phyloP scores from a whole-genome alignment of 345 rosid genomes.

The Boechera retrofracta region DNA sequence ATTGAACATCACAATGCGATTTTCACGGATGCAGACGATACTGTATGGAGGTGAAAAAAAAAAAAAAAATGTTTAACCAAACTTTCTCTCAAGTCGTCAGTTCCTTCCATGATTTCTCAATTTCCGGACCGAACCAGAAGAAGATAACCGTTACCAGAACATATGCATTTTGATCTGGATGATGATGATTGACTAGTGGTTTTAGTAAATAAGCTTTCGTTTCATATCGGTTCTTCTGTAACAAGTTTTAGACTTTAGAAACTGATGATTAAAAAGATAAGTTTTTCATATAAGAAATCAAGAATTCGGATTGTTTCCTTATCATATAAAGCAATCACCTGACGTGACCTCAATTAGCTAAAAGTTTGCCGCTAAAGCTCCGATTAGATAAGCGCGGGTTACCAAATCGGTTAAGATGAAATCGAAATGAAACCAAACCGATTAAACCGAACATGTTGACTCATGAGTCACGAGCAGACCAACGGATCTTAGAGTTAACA shows the following conservation, averaged over 20 bases:
- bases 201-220: slow-evolving; percentile 39
- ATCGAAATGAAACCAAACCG: neutral
- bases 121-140: neutral
- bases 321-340: neutral
- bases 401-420: neutral
- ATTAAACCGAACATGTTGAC: neutral
- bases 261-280: neutral
- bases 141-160: slow-evolving; percentile 20
- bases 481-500: slow-evolving; percentile 4
- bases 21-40: slow-evolving; percentile 73
- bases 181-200: slow-evolving; percentile 14
- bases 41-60: slow-evolving; percentile 42
- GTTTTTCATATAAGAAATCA: neutral
- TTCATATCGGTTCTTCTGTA: slow-evolving; percentile 18
- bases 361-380: slow-evolving; percentile 1
- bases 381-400: neutral
- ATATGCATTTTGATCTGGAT: slow-evolving; percentile 32
- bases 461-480: slow-evolving; percentile 10
- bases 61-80: neutral
- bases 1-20: slow-evolving; percentile 86
- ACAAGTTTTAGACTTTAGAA: slow-evolving; percentile 20
- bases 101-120: neutral
- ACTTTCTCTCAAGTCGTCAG: slow-evolving; percentile 20
- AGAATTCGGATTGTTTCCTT: neutral
- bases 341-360: neutral